phyloP scores from a whole-genome alignment of 495 filamentous ascomycete species.

The Letharia columbiana region DNA sequence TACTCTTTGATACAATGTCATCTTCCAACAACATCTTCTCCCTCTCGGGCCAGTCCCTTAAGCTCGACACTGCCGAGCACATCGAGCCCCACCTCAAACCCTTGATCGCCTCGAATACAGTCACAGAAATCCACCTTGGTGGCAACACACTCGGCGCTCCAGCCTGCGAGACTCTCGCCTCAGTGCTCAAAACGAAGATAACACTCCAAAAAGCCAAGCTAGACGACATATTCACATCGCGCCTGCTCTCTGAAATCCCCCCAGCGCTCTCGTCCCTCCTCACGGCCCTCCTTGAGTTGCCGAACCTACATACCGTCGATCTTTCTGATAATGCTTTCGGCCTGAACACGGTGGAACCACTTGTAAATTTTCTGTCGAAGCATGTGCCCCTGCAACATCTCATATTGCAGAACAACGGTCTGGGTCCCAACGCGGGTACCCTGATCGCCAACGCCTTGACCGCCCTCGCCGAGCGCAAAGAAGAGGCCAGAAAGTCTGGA shows the following conservation, averaged over 20 bases:
- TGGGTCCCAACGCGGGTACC: conserved; percentile 81
- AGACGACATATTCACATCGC: conserved; percentile 94
- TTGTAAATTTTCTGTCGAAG: conserved; percentile 74
- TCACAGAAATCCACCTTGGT: conserved; percentile 73
- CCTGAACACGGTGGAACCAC: conserved; percentile 75
- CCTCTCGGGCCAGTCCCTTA: conserved; percentile 81
- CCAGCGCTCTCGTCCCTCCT: conserved; percentile 78
- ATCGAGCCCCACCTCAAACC: conserved; percentile 74
- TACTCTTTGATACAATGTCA: conserved; percentile 42
- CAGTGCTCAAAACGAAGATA: conserved; percentile 71
- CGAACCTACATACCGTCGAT: conserved; percentile 81
- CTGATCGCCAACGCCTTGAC: conserved; percentile 71
- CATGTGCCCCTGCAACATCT: conserved; percentile 85
- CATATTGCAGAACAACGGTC: conserved; percentile 96
- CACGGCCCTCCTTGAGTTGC: conserved; percentile 72
- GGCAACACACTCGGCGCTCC: conserved; percentile 90
- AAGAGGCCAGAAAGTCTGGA: conserved; percentile 54
- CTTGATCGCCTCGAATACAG: conserved; percentile 59
- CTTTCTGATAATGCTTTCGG: conserved; percentile 98
- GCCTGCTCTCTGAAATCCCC: conserved; percentile 89
- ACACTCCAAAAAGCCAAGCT: conserved; percentile 77
- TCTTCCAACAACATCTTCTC: conserved; percentile 75
- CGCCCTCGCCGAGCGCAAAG: conserved; percentile 73
- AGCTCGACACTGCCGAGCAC: conserved; percentile 79
- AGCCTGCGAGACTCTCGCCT: conserved; percentile 73